A percentile compares a stretch with the other conserved stretches of the same genome.
Evolutionary conservation across 208 protist genomes (phyloP).

Genomic region (Entamoeba invadens): DNA sequence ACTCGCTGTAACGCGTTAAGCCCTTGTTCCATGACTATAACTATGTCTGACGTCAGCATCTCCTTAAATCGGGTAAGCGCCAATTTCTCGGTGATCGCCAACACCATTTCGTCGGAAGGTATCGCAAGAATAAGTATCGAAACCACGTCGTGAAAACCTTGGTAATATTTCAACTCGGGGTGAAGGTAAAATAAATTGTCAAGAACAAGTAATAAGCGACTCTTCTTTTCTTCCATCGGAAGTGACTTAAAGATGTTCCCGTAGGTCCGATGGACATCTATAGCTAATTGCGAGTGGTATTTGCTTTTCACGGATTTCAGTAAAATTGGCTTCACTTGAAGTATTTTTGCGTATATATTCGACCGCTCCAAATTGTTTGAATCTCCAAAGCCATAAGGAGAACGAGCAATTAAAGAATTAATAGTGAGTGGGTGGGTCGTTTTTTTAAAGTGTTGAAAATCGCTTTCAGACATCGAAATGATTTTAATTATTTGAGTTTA

Average conservation of each 20-base stretch:
- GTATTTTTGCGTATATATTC: too few species aligned
- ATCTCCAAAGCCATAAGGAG: too few species aligned
- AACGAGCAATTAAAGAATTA: too few species aligned
- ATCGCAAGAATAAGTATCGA: neutral
- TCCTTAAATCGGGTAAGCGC: neutral
- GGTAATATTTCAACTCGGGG: neutral
- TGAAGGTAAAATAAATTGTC: neutral
- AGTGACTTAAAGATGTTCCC: neutral
- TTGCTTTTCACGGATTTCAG: too few species aligned
- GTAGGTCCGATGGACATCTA: neutral
- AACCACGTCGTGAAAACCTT: neutral
- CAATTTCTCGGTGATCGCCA: neutral
- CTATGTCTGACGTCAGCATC: neutral
- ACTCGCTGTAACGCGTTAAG: neutral
- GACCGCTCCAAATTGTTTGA: too few species aligned
- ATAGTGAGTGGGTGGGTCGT: too few species aligned
- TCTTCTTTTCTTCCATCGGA: neutral
- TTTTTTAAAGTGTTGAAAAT: too few species aligned
- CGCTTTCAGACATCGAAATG: too few species aligned
- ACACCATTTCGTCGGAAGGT: neutral
- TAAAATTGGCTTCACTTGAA: too few species aligned
- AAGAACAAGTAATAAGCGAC: neutral
- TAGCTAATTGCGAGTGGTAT: neutral
- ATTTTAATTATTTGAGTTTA: too few species aligned
- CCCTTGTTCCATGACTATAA: neutral